Evolutionary conservation across 768 basidiomycete genomes (phyloP), one percentile per base, ranked within the genome.

Genomic region (Nevesoporus exiguus): DNA sequence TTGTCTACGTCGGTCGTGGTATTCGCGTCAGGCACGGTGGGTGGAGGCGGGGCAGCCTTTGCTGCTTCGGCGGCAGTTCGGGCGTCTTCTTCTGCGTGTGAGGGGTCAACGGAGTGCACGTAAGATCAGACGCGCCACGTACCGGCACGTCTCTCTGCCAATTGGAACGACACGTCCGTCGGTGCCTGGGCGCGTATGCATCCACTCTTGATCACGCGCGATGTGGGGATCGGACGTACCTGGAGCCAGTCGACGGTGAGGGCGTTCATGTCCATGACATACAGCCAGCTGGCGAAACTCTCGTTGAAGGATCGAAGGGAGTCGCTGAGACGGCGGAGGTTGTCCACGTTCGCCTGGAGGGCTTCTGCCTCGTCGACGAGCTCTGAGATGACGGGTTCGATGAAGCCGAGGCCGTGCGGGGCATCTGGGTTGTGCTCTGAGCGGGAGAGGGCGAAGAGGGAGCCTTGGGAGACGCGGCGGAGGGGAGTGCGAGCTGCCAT

Each of bases 231-330:
- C 0, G 6, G 29, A 40, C 64, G 11, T 57, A 86, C 92, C 78
- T 94, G 88, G 1, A 82, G 84, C 93, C 93, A 97, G 66, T 97
- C 94, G 0, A 85, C 85, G n/a, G 93, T 93, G 52, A 96, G 79
- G 3, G 92, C 85, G 66, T 95, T 93, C 92, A 98, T 96, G 66
- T 91, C 88, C 83, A 95, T 86, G 22, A 86, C 83, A 67, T 94
- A 95, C 11, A 96, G 71, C 81, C 85, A 95, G 66, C 90, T 92
- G 14, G 94, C 89, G 64, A 98, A 96, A 14, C 85, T 83, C 71
- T 98, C 94, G 67, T 97, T 97, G 77, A 96, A 96, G 5, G 83
- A 85, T 14, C 82, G 80, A 49, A 98, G 77, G 19, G 90, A 85
- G 43, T 85, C 77, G 68, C 86, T 84, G 57, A 98, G 80, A 24